Conservation (phyloP, 164 flowering plant species). For the Vitis vinifera region DNA sequence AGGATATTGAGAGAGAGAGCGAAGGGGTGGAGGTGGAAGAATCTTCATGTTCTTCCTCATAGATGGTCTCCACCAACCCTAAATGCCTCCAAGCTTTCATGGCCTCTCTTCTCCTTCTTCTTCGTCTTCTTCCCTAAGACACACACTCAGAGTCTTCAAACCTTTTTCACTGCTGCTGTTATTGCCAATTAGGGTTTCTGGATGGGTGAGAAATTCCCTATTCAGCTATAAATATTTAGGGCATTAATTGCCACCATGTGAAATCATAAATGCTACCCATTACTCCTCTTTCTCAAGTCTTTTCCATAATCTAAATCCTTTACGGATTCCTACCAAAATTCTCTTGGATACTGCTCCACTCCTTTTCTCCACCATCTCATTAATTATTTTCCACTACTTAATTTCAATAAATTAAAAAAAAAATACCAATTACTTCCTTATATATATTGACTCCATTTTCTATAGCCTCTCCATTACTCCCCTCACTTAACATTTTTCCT, state of each 20-base stretch:
- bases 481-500: no score
- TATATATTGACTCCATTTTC: no score
- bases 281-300: background rate
- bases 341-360: no score
- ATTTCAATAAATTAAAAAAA: no score
- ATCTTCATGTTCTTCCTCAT: slow-evolving; percentile 60
- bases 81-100: slow-evolving; percentile 55
- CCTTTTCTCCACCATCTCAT: no score
- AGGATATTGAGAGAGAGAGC: slow-evolving; percentile 24
- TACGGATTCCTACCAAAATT: no score
- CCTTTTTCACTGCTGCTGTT: slow-evolving; percentile 1
- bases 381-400: no score
- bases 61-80: slow-evolving; percentile 70
- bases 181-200: slow-evolving; percentile 9
- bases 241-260: slow-evolving; percentile 57
- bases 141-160: background rate
- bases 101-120: background rate
- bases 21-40: slow-evolving; percentile 30
- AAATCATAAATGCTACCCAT: slow-evolving; percentile 46
- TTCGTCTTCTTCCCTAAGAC: background rate
- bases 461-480: no score
- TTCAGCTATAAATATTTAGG: slow-evolving; percentile 4
- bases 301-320: no score
- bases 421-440: no score
- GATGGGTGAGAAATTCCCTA: slow-evolving; percentile 4